Base-by-base conservation (phyloP, 805 yeast genomes). In the Suhomyces xylopsoci region DNA sequence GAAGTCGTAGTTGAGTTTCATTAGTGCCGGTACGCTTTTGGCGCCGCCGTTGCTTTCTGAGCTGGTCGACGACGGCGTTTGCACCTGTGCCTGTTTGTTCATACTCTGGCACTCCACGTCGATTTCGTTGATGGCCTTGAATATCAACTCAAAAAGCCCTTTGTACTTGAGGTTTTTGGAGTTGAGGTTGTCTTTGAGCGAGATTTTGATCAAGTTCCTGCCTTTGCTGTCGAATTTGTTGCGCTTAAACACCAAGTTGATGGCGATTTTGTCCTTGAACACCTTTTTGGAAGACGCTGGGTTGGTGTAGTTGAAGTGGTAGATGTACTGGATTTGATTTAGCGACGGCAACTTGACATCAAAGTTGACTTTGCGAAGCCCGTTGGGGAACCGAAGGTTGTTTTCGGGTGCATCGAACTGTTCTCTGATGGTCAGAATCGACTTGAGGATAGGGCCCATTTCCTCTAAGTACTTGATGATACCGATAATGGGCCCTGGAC, bases 1-100 rank as follows among this genome's bases (percentile, higher is more conserved):
- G 50, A 69, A 73, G 53, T 74, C 79, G 49, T 70, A 72, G 55
- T 72, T 71, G 53, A 74, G 67, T 53, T 70, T 73, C n/a, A 70
- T 49, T 26, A 70, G 56, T 5, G 48, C 15, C 32, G 40, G 38
- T 5, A 30, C 19, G 17, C n/a, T 15, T n/a, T 20, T 14, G 15
- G 44, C 9, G 15, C 20, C 20, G 17, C 38, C 15, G 30, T 19
- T 20, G n/a, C 20, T n/a, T 24, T 17, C 47, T 15, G 45, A 52
- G 43, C 41, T 45, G 14, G 45, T 47, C n/a, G 47, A 40, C n/a
- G 49, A 46, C 20, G 60, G 49, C 22, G 52, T 53, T 32, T 53
- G 53, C 5, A 53, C 53, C 34, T 47, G 55, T 1, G 43, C 40
- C 28, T 38, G 47, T 30, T 49, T 44, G 17, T 10, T 20, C n/a